These are phyloP conservation scores for Aspergillus brunneoviolaceus DNA, from an alignment of 2,329 filamentous ascomycete species.

Conservation along the genomic window DNA sequence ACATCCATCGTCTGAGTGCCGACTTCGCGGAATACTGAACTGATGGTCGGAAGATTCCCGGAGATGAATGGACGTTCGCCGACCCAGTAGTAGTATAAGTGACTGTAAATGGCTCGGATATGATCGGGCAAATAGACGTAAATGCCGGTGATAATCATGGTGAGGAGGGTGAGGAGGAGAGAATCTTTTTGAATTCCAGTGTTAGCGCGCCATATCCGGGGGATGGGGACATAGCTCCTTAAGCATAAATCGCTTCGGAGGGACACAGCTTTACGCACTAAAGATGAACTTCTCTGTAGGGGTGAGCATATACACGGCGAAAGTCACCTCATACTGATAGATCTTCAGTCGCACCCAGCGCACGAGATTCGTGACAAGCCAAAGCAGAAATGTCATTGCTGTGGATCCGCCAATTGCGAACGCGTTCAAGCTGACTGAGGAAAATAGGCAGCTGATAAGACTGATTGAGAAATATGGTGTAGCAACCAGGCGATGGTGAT, in stretches of 20 bases:
- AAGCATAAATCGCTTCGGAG: neutral
- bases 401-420: neutral
- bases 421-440: neutral
- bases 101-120: conserved; percentile 74
- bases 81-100: conserved; percentile 92
- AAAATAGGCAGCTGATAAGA: neutral
- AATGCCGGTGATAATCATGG: conserved; percentile 80
- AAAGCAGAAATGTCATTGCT: conserved; percentile 31
- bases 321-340: conserved; percentile 98
- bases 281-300: conserved; percentile 95
- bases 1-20: conserved; percentile 43
- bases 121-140: conserved; percentile 94
- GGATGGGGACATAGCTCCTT: neutral
- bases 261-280: conserved; percentile 61
- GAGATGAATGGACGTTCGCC: conserved; percentile 61
- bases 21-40: conserved; percentile 33
- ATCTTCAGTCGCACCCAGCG: conserved; percentile 92
- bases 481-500: neutral
- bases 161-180: conserved; percentile 83
- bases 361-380: conserved; percentile 56
- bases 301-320: conserved; percentile 95
- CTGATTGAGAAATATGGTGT: neutral
- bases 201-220: neutral
- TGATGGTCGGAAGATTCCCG: conserved; percentile 31
- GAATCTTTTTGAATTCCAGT: conserved; percentile 62